Evolutionary conservation across 805 yeast genomes (phyloP), one percentile per base, ranked within the genome.

Genomic region (Hanseniaspora jakobsenii): DNA sequence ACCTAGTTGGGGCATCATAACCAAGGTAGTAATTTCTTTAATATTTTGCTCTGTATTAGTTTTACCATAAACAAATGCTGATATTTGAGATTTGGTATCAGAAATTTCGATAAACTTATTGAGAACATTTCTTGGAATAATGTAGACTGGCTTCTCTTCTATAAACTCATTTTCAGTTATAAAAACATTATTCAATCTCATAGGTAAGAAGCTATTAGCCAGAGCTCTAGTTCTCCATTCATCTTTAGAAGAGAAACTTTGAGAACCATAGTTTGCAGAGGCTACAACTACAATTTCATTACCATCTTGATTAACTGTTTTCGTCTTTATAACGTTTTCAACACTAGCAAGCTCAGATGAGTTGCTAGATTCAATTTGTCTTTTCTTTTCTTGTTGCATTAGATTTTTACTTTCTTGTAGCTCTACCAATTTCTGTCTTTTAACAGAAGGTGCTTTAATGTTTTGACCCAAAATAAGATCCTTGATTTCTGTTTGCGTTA

Each of bases 381-480:
- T 63, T 12, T 60, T 64, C 23, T 57, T 65, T 8, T 65, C 66
- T 27, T 65, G 69, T 38, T 64, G 64, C 38, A 65, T 62, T 27
- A 67, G 71, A 8, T 55, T 54, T 31, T 59, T 60, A 0, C 65
- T 57, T 6, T 71, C 71, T 43, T 78, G 86, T 40, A 84, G 68
- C 47, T 81, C 87, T 0, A 87, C 78, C 59, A 85, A 74, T 54
- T 79, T 82, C 61, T 87, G 95, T 53, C 95, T 71, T 53, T 80
- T 75, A 18, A 75, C 79, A 0, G 95, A 83, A 10, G 97, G 95
- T 0, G 94, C 94, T 53, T 76, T 75, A 47, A 91, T 79, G 53
- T 84, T 93, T 65, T 89, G 97, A 16, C 98, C 99, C 42, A 91
- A 69, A 44, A 91, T 89, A 55, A 91, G 70, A 62, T 91, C 98